Base-by-base conservation (phyloP, 306 rosid species). In the Fagus crenata region DNA sequence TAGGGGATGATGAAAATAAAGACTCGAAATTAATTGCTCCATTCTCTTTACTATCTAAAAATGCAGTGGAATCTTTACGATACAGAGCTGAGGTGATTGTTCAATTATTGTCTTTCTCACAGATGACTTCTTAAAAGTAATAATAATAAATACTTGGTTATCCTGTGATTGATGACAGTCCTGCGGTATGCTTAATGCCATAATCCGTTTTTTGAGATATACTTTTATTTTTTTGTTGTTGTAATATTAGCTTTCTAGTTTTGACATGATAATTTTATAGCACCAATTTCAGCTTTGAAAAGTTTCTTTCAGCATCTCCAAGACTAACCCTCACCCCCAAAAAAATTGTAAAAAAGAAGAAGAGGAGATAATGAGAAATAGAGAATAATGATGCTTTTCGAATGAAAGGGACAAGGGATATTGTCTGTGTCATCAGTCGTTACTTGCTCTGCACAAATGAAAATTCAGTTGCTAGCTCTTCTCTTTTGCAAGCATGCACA, bases 61-160 rank as follows among this genome's bases (percentile, higher is more conserved):
- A 88, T 77, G 93, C 96, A 4, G 93, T 95, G 75, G 99, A 92
- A 81, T 89, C 97, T 75, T 80, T 95, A 75, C 90, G 97, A 70
- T 95, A 95, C 77, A 88, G 99, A 82, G 93, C 92, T 37, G 98
- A 95, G 98, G 98, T 95, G 77, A 89, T 69, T 69, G 65, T 74
- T 79, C 63, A 39, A 4, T 43, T 81, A 42, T 67, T 72, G 49
- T 46, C 11, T 71, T 32, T 49, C 39, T 43, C 28, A 4, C 18
- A 71, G 69, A 56, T 28, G 51, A 74, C 49, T 43, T 41, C 28
- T 22, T 22, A 22, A 33, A 40, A 9, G 42, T 55, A 58, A 49
- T 22, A 22, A 22, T 22, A 22, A 22, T 22, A 22, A 22, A 22
- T 22, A 54, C 60, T 35, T 17, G 59, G 65, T 55, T 49, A 49